Base-by-base conservation (phyloP, 306 rosid species). In the Casuarina glauca region DNA sequence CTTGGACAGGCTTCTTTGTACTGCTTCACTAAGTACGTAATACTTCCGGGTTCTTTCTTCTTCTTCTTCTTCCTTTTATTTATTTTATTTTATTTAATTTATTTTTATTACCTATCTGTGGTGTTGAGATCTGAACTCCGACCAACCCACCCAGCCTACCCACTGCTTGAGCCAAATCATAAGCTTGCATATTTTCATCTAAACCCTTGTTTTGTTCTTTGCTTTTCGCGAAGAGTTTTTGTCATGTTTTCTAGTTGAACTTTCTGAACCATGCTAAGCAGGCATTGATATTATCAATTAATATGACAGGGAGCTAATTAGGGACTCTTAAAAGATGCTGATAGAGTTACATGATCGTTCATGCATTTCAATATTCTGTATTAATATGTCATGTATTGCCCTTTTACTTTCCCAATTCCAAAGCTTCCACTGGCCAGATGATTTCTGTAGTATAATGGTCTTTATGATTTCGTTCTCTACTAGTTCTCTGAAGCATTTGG, bases 401-500 rank as follows among this genome's bases (percentile, higher is more conserved):
- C 38, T 36, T 62, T 41, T 64, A n/a, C 15, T 38, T 64, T 19
- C 12, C 13, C 42, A 39, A 6, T 6, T 63, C 45, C 4, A n/a
- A 63, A 11, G 66, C 66, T 4, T 61, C 43, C 48, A 3, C 1
- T 38, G 48, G 26, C 16, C 9, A 41, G 70, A 35, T 35, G 16
- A 17, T 13, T 53, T 72, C 15, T 2, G 19, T 16, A n/a, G 38
- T 32, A 44, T 55, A 44, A 43, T 35, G 19, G 15, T 26, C 53
- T 80, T 51, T 76, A 54, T 53, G 36, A 79, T 42, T 60, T 74
- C 26, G 61, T 52, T 73, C 46, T 74, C 72, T 9, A 78, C 48
- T 82, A 95, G 99, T 89, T 88, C 79, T 89, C 97, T 74, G 99
- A 90, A 82, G 97, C 97, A 85, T 91, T 95, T 86, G 97, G 97